Percentiles rank a stretch among this genome's conserved stretches.
These are phyloP conservation scores for Mycosphaerella arachidis DNA, from an alignment of 2,329 filamentous ascomycete species.

Conservation along the genomic window DNA sequence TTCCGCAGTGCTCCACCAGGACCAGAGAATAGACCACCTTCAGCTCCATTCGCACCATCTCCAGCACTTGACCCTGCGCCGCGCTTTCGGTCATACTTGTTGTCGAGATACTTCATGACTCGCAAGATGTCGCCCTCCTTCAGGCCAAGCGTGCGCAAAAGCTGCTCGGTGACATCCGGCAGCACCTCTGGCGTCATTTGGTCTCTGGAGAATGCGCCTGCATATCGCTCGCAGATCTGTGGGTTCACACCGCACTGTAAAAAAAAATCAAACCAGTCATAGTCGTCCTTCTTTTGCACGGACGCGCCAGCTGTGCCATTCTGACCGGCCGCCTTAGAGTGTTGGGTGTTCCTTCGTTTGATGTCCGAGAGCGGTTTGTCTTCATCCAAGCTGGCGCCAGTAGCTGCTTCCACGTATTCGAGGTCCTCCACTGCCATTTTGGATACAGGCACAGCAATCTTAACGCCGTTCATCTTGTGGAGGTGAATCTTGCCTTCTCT, in stretches of 20 bases:
- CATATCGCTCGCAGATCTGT: conserved; percentile 89
- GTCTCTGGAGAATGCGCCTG: conserved; percentile 81
- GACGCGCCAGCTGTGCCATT: conserved; percentile 53
- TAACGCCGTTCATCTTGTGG: conserved; percentile 96
- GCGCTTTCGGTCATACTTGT: conserved; percentile 64
- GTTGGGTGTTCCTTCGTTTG: conserved; percentile 48
- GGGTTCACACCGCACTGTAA: conserved; percentile 85
- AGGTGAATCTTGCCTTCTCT: conserved; percentile 96
- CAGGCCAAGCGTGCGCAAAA: conserved; percentile 82
- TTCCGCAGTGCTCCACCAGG: conserved; percentile 87
- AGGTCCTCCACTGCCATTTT: conserved; percentile 97
- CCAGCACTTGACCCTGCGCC: conserved; percentile 45
- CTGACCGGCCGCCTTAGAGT: conserved; percentile 45
- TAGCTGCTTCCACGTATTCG: conserved; percentile 84
- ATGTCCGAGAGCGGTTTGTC: conserved; percentile 90
- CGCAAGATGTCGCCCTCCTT: conserved; percentile 96
- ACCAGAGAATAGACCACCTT: conserved; percentile 78
- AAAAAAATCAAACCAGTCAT: conserved; percentile 99
- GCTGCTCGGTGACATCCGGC: conserved; percentile 78
- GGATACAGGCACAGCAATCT: conserved; percentile 89
- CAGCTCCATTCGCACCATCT: conserved; percentile 57
- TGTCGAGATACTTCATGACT: conserved; percentile 84
- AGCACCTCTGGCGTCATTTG: conserved; percentile 94
- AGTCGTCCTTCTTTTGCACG: conserved; percentile 66
- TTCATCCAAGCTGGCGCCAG: conserved; percentile 83